Conservation (phyloP, 2,329 filamentous ascomycete species). For the Cladophialophora yegresii region DNA sequence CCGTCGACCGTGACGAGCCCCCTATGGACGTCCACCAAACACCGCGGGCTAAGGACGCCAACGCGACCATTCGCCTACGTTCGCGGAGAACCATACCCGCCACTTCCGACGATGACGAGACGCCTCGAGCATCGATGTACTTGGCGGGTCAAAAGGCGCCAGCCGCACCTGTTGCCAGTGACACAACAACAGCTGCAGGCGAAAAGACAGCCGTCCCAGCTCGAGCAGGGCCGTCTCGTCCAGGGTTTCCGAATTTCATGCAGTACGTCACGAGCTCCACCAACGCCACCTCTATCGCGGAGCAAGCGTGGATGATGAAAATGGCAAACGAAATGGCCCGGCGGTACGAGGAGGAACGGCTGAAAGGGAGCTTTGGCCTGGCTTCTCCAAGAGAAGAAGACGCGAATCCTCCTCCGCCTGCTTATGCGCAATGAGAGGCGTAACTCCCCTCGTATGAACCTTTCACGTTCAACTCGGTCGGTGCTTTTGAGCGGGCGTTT, state of each 20-base stretch:
- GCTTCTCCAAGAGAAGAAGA: constrained; percentile 40
- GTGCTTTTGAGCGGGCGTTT: neutral
- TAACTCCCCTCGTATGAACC: neutral
- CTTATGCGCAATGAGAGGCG: constrained; percentile 47
- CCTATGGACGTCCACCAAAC: constrained; percentile 12
- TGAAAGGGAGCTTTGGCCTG: constrained; percentile 33
- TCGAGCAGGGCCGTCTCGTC: constrained; percentile 25
- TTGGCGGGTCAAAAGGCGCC: constrained; percentile 25
- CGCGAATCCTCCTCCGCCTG: constrained; percentile 48
- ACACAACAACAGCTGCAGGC: constrained; percentile 41
- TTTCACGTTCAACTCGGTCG: neutral
- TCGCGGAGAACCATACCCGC: constrained; percentile 22
- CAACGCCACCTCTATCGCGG: constrained; percentile 45
- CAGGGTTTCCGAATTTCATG: constrained; percentile 42
- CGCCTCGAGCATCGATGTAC: constrained; percentile 35
- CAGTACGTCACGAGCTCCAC: constrained; percentile 42
- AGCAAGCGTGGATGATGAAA: constrained; percentile 56
- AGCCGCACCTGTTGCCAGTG: neutral
- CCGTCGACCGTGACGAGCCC: constrained; percentile 11
- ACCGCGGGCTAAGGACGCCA: constrained; percentile 18
- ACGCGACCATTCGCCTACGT: constrained; percentile 33
- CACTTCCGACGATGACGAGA: constrained; percentile 28
- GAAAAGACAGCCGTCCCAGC: constrained; percentile 14
- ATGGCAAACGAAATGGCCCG: constrained; percentile 87
- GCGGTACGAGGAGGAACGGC: constrained; percentile 84